These are phyloP conservation scores for Cystobasidium sp. DNA, from an alignment of 1,284 basidiomycete species.

Conservation along the genomic window DNA sequence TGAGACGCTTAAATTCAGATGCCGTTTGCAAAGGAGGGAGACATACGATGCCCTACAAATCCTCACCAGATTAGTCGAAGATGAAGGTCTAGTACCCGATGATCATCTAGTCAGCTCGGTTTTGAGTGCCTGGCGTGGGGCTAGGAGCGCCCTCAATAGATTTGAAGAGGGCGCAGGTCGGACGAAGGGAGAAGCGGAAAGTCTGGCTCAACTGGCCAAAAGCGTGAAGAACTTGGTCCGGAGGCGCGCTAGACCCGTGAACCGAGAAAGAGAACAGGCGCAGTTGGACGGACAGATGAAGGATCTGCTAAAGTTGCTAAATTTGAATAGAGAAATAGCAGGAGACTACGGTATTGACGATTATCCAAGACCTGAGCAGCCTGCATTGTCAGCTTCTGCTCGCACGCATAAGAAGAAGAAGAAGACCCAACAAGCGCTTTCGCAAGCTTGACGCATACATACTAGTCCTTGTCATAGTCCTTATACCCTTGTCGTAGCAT, in stretches of 20 bases:
- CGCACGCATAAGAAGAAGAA: neutral
- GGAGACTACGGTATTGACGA: constrained; percentile 2
- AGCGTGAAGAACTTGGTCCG: neutral
- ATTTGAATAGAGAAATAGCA: constrained; percentile 4
- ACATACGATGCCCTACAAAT: neutral
- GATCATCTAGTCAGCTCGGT: neutral
- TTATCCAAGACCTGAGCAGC: neutral
- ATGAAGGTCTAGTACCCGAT: constrained; percentile 1
- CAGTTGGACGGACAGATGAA: neutral
- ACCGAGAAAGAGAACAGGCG: neutral
- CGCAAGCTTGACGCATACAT: neutral
- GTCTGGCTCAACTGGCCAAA: neutral
- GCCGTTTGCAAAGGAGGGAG: neutral
- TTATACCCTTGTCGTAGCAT: constrained; percentile 13
- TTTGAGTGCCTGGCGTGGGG: neutral
- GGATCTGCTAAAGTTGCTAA: neutral
- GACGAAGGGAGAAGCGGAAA: neutral
- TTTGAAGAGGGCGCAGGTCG: neutral
- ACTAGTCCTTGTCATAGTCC: neutral
- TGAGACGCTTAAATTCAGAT: constrained; percentile 19
- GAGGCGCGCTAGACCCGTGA: neutral
- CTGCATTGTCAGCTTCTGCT: neutral
- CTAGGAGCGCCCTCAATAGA: neutral
- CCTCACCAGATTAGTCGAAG: neutral
- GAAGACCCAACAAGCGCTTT: neutral